These are phyloP conservation scores for Cystobasidium pallidum DNA, from an alignment of 1,284 basidiomycete species.

Conservation along the genomic window DNA sequence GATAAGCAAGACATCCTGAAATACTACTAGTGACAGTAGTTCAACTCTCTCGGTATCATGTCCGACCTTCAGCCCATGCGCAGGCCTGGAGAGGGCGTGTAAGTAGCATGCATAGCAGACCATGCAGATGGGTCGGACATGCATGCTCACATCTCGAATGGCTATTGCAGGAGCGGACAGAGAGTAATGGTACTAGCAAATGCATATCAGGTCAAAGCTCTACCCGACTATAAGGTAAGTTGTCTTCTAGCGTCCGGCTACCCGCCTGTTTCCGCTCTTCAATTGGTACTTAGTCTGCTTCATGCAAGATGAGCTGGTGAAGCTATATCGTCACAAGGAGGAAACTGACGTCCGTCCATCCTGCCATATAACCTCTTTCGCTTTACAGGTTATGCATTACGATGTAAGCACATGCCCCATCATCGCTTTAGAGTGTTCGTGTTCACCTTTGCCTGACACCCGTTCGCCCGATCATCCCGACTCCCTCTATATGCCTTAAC, in stretches of 20 bases:
- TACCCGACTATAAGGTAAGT: slow-evolving; percentile 9
- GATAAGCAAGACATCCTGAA: background rate
- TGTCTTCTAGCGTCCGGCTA: background rate
- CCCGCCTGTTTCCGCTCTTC: background rate
- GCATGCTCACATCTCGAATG: background rate
- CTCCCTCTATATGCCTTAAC: background rate
- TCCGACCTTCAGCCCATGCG: background rate
- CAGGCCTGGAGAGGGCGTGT: slow-evolving; percentile 8
- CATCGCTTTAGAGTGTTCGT: background rate
- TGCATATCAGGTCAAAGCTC: slow-evolving; percentile 6
- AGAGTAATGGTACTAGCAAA: slow-evolving; percentile 5
- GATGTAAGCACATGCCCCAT: slow-evolving; percentile 20
- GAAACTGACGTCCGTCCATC: background rate
- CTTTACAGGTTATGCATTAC: slow-evolving; percentile 35
- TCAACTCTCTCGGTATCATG: background rate
- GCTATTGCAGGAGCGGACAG: background rate
- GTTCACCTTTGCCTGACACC: background rate
- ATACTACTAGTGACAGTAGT: background rate
- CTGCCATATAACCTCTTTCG: too few species aligned
- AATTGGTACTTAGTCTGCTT: too few species aligned
- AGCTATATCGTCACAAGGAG: background rate
- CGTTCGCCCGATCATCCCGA: slow-evolving; percentile 4
- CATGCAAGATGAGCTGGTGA: slow-evolving; percentile 7
- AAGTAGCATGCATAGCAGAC: background rate
- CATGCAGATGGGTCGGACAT: background rate